Evolutionary conservation across 768 basidiomycete genomes (phyloP).

Genomic region (Boletus subparvulus): DNA sequence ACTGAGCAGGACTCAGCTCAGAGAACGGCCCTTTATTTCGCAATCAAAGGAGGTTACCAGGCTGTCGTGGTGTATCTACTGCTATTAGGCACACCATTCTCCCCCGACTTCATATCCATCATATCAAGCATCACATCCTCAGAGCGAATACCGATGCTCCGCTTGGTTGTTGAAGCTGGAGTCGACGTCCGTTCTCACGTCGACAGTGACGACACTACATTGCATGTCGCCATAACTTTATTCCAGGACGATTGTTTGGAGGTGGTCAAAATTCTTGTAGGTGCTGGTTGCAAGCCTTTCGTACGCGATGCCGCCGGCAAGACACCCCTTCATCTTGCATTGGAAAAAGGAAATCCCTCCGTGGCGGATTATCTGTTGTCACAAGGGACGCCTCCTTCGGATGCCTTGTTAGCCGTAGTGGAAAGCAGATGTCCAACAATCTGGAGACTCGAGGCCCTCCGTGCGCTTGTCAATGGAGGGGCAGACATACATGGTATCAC

Average conservation of each 20-base stretch:
- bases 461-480: background rate
- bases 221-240: background rate
- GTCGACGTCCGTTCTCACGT: background rate
- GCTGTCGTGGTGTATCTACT: background rate
- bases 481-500: background rate
- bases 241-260: background rate
- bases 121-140: background rate
- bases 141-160: background rate
- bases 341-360: background rate
- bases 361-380: slow-evolving; percentile 1
- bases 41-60: slow-evolving; percentile 1
- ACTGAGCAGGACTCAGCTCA: background rate
- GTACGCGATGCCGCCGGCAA: background rate
- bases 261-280: background rate
- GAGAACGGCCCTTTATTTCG: slow-evolving; percentile 1
- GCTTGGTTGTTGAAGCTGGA: background rate
- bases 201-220: background rate
- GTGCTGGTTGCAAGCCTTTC: background rate
- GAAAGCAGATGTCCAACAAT: background rate
- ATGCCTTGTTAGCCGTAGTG: background rate
- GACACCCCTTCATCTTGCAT: slow-evolving; percentile 1
- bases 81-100: background rate
- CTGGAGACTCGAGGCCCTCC: background rate
- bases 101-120: background rate
- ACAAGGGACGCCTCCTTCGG: background rate